A percentile compares a stretch with the other conserved stretches of the same genome.
phyloP scores from a whole-genome alignment of 202 grass and related monocot species.

The Schoenoplectus tabernaemontani region DNA sequence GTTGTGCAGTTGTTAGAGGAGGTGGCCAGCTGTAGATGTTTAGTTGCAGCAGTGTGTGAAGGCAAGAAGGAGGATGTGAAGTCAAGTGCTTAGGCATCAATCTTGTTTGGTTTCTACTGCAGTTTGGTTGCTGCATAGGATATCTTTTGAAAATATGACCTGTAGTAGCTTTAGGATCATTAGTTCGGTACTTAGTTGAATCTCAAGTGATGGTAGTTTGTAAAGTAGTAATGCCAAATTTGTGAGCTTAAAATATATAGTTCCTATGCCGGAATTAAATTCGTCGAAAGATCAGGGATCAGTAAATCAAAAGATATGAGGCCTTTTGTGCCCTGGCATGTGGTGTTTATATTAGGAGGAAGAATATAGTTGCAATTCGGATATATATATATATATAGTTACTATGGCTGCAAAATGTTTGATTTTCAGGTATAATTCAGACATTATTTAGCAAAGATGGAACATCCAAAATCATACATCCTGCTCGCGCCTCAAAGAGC shows the following conservation, averaged over 20 bases:
- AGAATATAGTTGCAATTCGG: not conserved
- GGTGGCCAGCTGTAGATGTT: constrained; percentile 12
- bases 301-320: not conserved
- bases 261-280: not conserved
- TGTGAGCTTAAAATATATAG: not conserved
- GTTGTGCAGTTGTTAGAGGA: constrained; percentile 93
- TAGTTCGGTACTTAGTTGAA: not conserved
- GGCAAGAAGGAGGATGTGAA: constrained; percentile 20
- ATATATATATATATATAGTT: no score
- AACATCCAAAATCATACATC: no score
- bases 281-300: not conserved
- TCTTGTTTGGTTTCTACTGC: not conserved
- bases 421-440: no score
- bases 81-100: not conserved
- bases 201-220: not conserved
- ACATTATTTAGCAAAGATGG: no score
- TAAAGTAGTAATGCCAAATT: not conserved
- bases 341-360: not conserved
- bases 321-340: not conserved
- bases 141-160: not conserved
- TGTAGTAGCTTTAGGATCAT: not conserved
- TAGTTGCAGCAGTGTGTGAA: not conserved
- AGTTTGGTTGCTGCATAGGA: not conserved
- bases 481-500: no score
- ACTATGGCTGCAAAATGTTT: no score